Base-by-base conservation (phyloP, 108 stramenopile species). In the Cyclotella atomus region DNA sequence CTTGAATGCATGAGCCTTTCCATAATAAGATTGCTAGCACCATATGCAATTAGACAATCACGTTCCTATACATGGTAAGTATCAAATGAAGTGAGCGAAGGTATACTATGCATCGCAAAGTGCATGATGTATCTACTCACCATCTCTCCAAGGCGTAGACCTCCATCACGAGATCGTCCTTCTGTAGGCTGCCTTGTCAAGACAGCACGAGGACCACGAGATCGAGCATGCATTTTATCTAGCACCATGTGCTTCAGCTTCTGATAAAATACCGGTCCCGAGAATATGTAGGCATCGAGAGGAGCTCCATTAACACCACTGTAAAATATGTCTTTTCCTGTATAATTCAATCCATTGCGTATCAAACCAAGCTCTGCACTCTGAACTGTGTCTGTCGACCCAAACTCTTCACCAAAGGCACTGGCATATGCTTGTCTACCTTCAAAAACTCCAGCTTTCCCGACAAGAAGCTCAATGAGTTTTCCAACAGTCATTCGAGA, bases 191-290 rank as follows among this genome's bases (percentile, higher is more conserved):
- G 99, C n/a, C 99, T 84, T 25, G 98, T 99, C 24, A 99, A 90
- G 47, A 97, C 95, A 53, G 99, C 97, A 10, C 98, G 86, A 6
- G 99, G 99, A 27, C 99, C 99, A 43, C 97, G 83, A 8, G 99
- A 94, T 34, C 99, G 90, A 35, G 98, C 96, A 68, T 99, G 99
- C 83, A 98, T 98, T 86, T 99, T 99, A 84, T 99, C 98, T 77
- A 98, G 85, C 9, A 99, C 99, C 99, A 99, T 99, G 85, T 99
- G 99, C 85, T 99, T 99, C 21, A 99, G 89, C 76, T 99, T 99
- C 80, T 99, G 99, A 77, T 99, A 99, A 68, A 97, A 99, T 3
- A 98, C 89, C 20, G 99, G 99, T 16, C 99, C 99, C 0, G 95
- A 85, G 73, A 99, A 99, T 28, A 99, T 89, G 79, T 97, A 98